Evolutionary conservation across 805 yeast genomes (phyloP).

Genomic region (Saturnispora kantuleensis): DNA sequence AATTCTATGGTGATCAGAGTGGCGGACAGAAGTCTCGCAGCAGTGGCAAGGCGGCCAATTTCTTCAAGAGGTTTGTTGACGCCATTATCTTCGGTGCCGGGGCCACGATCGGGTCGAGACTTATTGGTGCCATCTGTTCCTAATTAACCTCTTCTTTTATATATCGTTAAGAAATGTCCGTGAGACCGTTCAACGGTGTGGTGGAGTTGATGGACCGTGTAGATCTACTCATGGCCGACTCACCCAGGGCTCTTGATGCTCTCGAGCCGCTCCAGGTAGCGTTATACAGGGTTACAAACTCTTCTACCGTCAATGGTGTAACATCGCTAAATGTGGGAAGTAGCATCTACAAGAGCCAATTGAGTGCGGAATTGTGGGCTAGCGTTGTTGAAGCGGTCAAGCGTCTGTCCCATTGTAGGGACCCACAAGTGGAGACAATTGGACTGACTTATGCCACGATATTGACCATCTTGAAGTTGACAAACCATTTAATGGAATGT

Average conservation of each 20-base stretch:
- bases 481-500: constrained; percentile 26
- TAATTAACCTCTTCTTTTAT: constrained; percentile 4
- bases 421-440: not conserved
- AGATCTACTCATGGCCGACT: no score
- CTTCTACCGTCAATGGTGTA: no score
- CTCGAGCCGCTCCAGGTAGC: no score
- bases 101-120: constrained; percentile 80
- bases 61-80: constrained; percentile 76
- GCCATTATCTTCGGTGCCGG: constrained; percentile 98
- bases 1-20: constrained; percentile 19
- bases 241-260: no score
- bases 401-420: not conserved
- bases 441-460: constrained; percentile 1
- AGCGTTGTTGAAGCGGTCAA: not conserved
- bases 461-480: constrained; percentile 1
- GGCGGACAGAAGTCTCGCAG: constrained; percentile 10
- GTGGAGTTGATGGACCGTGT: not conserved
- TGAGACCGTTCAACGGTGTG: not conserved
- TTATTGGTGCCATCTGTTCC: constrained; percentile 64
- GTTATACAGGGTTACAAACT: no score
- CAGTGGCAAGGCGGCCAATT: constrained; percentile 26
- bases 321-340: no score
- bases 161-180: not conserved
- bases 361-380: not conserved
- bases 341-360: no score